These are phyloP conservation scores for Dentipellis fragilis DNA, from an alignment of 768 basidiomycete genomes.

Conservation along the genomic window DNA sequence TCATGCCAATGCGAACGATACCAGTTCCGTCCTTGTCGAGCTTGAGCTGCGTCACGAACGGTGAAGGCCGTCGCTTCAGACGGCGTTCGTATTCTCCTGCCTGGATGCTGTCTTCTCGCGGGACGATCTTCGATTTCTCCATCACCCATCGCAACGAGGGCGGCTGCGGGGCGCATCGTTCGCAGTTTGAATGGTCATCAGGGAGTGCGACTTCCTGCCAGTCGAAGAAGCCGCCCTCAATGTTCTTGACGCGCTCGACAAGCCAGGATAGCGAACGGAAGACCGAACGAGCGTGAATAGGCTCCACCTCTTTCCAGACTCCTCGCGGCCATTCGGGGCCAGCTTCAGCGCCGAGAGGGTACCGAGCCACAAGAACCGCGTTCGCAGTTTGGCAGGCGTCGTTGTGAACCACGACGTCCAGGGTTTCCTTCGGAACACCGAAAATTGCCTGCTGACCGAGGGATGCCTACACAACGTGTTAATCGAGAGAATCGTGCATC, in stretches of 20 bases:
- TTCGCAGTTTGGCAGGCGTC: conserved; percentile 67
- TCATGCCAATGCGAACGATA: conserved; percentile 75
- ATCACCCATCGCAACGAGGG: conserved; percentile 73
- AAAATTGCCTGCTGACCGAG: conserved; percentile 46
- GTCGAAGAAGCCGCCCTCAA: conserved; percentile 49
- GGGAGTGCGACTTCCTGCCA: conserved; percentile 56
- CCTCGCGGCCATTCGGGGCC: conserved; percentile 72
- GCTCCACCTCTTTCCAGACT: conserved; percentile 74
- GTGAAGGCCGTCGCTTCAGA: conserved; percentile 75
- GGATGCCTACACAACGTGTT: not conserved
- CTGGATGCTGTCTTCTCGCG: conserved; percentile 76
- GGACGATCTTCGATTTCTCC: conserved; percentile 43
- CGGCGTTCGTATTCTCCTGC: conserved; percentile 86
- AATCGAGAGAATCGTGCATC: not conserved
- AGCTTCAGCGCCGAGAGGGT: conserved; percentile 61
- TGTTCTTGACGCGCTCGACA: conserved; percentile 69
- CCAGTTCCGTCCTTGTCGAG: conserved; percentile 54
- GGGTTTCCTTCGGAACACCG: conserved; percentile 45
- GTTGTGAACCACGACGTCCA: conserved; percentile 41
- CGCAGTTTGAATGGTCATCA: conserved; percentile 44
- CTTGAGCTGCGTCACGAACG: conserved; percentile 80
- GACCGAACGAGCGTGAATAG: conserved; percentile 72
- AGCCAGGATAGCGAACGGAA: conserved; percentile 84
- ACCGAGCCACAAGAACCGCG: conserved; percentile 68
- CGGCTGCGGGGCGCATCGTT: conserved; percentile 71